Conservation (phyloP, 2,329 filamentous ascomycete species). For the Aspergillus fumigatiaffinis region DNA sequence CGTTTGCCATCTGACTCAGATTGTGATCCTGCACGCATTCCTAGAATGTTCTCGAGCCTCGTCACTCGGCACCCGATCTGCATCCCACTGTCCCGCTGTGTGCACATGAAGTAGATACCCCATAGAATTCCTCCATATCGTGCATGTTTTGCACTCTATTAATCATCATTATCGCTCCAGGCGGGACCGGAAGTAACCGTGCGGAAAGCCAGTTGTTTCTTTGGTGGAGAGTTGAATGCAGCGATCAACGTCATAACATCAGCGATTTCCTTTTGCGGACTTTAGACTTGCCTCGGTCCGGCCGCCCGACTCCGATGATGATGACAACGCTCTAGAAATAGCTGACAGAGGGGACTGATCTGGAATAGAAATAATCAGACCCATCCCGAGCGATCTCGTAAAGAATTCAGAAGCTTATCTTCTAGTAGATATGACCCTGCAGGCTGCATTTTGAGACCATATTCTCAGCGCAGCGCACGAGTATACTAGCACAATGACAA, state of each 20-base stretch:
- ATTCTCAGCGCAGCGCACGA: not conserved
- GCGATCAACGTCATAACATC: not conserved
- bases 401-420: not conserved
- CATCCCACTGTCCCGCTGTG: no score
- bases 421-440: not conserved
- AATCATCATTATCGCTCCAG: no score
- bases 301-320: not conserved
- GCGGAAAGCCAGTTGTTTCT: not conserved
- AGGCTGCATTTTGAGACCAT: not conserved
- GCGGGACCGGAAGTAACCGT: not conserved
- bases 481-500: not conserved
- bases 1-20: not conserved
- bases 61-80: not conserved
- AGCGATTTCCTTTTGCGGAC: not conserved
- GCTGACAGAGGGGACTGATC: not conserved
- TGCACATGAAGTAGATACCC: no score
- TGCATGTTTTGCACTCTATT: not conserved
- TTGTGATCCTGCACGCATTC: not conserved
- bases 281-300: not conserved
- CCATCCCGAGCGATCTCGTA: not conserved
- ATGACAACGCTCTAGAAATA: not conserved
- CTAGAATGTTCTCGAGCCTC: slow-evolving; percentile 1
- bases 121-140: not conserved
- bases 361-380: not conserved
- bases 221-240: not conserved